Conservation (phyloP, 139 green algal species). For the Chlorella vulgaris region DNA sequence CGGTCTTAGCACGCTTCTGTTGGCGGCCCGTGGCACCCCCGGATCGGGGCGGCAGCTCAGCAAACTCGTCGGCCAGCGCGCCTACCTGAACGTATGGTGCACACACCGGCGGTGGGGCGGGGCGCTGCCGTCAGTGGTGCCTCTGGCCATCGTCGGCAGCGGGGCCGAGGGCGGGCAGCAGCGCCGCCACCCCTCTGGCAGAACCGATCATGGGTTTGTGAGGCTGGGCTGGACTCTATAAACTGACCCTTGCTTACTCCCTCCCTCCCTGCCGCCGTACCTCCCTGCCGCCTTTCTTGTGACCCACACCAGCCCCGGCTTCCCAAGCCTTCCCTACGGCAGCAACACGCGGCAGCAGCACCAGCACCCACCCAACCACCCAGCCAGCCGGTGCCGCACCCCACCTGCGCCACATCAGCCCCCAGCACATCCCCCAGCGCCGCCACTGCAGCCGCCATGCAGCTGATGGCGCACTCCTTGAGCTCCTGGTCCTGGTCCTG, state of each 20-base stretch:
- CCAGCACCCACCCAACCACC: too few species aligned
- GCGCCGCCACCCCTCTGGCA: too few species aligned
- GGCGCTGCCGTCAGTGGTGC: slow-evolving; percentile 11
- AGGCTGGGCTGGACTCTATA: too few species aligned
- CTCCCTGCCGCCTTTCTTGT: too few species aligned
- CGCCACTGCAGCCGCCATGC: slow-evolving; percentile 65
- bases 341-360: too few species aligned
- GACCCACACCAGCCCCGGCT: too few species aligned
- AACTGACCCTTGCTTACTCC: too few species aligned
- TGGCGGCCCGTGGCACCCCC: background rate
- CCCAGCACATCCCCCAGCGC: slow-evolving; percentile 70
- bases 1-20: slow-evolving; percentile 21
- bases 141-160: too few species aligned
- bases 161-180: too few species aligned
- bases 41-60: slow-evolving; percentile 36
- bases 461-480: slow-evolving; percentile 88
- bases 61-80: slow-evolving; percentile 43
- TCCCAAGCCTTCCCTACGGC: too few species aligned
- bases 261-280: too few species aligned
- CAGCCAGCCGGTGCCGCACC: background rate
- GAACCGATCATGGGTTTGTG: too few species aligned
- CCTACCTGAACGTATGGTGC: slow-evolving; percentile 25
- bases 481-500: slow-evolving; percentile 92
- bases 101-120: background rate
- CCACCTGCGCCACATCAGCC: slow-evolving; percentile 54